Evolutionary conservation across 2,329 filamentous ascomycete species (phyloP).

Genomic region (Phaeosphaeria sp.): DNA sequence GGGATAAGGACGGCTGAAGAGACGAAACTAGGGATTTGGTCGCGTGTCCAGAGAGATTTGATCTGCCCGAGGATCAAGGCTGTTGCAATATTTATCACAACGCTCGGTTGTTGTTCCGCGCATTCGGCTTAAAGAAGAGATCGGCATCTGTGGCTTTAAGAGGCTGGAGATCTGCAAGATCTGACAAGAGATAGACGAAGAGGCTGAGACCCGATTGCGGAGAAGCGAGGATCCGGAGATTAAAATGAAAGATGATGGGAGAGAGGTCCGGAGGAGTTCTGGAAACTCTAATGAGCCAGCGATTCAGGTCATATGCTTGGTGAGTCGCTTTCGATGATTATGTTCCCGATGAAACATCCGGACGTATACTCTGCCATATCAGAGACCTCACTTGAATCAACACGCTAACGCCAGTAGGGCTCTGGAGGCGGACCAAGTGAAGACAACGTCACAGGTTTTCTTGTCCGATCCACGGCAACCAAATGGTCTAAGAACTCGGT

Average conservation of each 20-base stretch:
- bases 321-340: slow-evolving; percentile 27
- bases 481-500: slow-evolving; percentile 84
- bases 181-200: background rate
- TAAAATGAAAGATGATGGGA: slow-evolving; percentile 52
- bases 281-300: slow-evolving; percentile 47
- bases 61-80: background rate
- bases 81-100: background rate
- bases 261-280: slow-evolving; percentile 45
- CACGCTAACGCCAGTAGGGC: slow-evolving; percentile 64
- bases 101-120: background rate
- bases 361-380: background rate
- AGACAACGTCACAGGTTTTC: slow-evolving; percentile 85
- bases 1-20: background rate
- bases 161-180: background rate
- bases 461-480: slow-evolving; percentile 81
- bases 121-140: background rate
- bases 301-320: slow-evolving; percentile 59
- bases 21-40: background rate
- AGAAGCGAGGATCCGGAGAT: background rate
- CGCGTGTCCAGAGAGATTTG: background rate
- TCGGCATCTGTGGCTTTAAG: background rate
- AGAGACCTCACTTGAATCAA: background rate
- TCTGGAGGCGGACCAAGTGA: slow-evolving; percentile 89
- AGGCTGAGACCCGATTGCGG: slow-evolving; percentile 6
- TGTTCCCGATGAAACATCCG: background rate